phyloP scores from a whole-genome alignment of 257 asterid genomes.

The Leonotis leonurus region DNA sequence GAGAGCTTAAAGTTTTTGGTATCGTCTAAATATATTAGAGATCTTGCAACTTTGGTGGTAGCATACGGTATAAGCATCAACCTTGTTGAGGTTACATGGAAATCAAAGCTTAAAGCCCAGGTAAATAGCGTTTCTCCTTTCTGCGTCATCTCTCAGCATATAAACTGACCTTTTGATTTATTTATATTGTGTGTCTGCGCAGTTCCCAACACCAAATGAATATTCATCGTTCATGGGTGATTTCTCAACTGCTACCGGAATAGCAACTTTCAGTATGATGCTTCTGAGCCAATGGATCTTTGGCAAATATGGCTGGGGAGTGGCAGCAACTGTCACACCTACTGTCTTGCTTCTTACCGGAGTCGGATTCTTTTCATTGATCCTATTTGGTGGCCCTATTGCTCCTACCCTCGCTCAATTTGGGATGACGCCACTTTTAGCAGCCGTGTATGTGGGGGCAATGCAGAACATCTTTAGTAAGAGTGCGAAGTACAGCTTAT shows the following conservation, averaged over 20 bases:
- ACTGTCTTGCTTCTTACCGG: constrained; percentile 88
- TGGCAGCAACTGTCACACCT: constrained; percentile 90
- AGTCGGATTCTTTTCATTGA: constrained; percentile 88
- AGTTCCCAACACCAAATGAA: constrained; percentile 97
- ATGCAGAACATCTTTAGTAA: constrained; percentile 95
- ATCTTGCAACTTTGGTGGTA: constrained; percentile 92
- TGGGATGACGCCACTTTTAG: constrained; percentile 93
- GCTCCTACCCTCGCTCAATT: constrained; percentile 69
- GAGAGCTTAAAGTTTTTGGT: constrained; percentile 92
- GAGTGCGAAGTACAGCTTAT: constrained; percentile 96
- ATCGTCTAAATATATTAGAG: constrained; percentile 77
- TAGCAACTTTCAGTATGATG: constrained; percentile 96
- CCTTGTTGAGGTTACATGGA: constrained; percentile 99
- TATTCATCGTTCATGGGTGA: constrained; percentile 97
- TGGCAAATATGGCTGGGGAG: constrained; percentile 91
- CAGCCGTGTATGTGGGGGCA: constrained; percentile 97
- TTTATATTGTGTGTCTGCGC: constrained; percentile 15
- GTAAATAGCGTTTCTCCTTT: constrained; percentile 11
- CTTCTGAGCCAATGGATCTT: constrained; percentile 95
- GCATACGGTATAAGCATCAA: constrained; percentile 97
- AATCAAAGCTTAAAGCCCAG: constrained; percentile 99
- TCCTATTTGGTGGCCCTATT: constrained; percentile 80
- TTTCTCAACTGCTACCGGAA: constrained; percentile 92
- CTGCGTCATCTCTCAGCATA: neutral
- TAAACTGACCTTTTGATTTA: neutral